Evolutionary conservation across 345 rosid genomes (phyloP).

Genomic region (Acer campestre): DNA sequence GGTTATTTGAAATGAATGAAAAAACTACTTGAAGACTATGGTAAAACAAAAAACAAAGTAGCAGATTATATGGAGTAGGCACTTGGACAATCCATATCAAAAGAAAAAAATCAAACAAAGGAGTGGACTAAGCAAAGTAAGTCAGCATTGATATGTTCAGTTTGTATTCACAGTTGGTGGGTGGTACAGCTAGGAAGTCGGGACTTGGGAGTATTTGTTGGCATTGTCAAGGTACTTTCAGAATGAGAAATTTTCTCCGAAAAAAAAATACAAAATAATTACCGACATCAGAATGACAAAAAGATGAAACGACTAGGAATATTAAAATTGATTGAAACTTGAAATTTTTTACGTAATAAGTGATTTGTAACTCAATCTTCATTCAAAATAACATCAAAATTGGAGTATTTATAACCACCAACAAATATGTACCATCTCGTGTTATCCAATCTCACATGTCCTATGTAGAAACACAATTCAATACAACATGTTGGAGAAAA

Average conservation of each 20-base stretch:
- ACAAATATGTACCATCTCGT: background rate
- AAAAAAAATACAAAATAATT: background rate
- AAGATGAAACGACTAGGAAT: background rate
- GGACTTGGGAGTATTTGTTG: background rate
- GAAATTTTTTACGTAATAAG: background rate
- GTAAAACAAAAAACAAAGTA: background rate
- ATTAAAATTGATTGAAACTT: background rate
- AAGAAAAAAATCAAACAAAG: background rate
- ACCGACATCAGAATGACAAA: background rate
- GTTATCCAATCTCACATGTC: slow-evolving; percentile 1
- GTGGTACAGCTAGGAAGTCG: background rate
- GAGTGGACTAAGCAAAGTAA: background rate
- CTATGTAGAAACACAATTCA: background rate
- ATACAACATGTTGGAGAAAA: background rate
- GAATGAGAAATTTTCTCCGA: background rate
- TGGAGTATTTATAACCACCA: background rate
- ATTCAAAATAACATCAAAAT: background rate
- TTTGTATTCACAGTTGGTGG: background rate
- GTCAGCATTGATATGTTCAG: background rate
- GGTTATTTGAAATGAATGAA: slow-evolving; percentile 2
- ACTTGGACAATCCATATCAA: background rate
- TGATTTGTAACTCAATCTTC: background rate
- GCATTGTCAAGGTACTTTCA: background rate
- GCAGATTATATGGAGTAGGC: background rate
- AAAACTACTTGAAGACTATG: background rate